Evolutionary conservation across 306 rosid species (phyloP).

Genomic region (Cucumis melo): DNA sequence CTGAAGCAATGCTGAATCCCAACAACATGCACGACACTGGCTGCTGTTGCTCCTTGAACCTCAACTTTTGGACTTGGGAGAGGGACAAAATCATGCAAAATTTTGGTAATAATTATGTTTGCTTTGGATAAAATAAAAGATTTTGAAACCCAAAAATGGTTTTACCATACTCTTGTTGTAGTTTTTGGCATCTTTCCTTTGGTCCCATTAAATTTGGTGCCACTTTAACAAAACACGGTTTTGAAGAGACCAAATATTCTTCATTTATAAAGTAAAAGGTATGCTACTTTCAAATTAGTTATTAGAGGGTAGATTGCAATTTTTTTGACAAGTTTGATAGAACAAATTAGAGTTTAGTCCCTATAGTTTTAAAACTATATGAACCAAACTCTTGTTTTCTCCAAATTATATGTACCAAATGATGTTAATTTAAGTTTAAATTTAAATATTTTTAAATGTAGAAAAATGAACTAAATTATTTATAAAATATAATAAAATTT

Average conservation of each 20-base stretch:
- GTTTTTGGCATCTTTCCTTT: neutral
- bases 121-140: slow-evolving; percentile 8
- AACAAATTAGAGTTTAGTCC: too few species aligned
- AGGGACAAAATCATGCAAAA: slow-evolving; percentile 4
- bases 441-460: too few species aligned
- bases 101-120: slow-evolving; percentile 8
- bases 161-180: neutral
- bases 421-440: too few species aligned
- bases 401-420: too few species aligned
- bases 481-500: too few species aligned
- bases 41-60: slow-evolving; percentile 1
- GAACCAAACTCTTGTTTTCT: too few species aligned
- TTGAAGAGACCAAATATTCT: neutral
- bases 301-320: neutral
- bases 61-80: neutral
- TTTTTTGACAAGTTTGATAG: too few species aligned
- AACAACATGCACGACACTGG: slow-evolving; percentile 3
- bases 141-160: neutral
- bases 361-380: too few species aligned
- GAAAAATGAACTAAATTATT: too few species aligned
- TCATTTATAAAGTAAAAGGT: neutral
- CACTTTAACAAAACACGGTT: slow-evolving; percentile 6
- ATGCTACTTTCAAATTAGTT: neutral
- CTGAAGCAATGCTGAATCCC: slow-evolving; percentile 36
- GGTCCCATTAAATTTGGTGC: neutral